Base-by-base conservation (phyloP, 495 filamentous ascomycete genomes). In the Durotheca rogersii region DNA sequence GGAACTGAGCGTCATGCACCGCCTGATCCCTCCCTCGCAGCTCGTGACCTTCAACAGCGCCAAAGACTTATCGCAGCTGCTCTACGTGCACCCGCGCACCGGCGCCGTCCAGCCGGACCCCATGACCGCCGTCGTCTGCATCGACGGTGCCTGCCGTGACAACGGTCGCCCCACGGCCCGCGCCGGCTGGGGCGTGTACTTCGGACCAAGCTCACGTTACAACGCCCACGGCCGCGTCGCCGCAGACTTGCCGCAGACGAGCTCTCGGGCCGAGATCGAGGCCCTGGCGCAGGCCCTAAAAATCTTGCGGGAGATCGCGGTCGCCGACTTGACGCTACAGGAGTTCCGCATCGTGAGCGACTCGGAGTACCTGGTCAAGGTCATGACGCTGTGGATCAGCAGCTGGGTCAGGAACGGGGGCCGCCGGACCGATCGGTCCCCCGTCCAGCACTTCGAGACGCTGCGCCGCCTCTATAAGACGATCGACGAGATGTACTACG, bases 211-310 rank as follows among this genome's bases (percentile, higher is more conserved):
- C 3, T 37, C 34, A 17, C 16, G 7, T 5, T 16, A 18, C 34
- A 37, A 37, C 34, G 34, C 34, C 7, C 10, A 9, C 34, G 34
- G 34, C 14, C 15, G 15, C 10, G 16, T 37, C 4, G 34, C 11
- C 1, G 1, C 16, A 7, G 6, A 14, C 7, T 16, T 37, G 1
- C 39, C 39, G 18, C 39, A 42, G 18, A 42, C 39, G 14, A 42
- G 19, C 39, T 20, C 20, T 1, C 39, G 29, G 3, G 39, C 19
- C 39, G 39, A 42, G 39, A 42, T 42, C 39, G 39, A 42, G 19
- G 39, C 39, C 15, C 19, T 42, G n/a, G 25, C 19, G 3, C 23
- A 42, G 19, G 23, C 39, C 4, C 23, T 42, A 2, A 12, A 17
- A 7, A 42, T 32, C 39, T 18, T 42, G 10, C n/a, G 19, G 10